These are phyloP conservation scores for Persicaria maculosa DNA, from an alignment of 148 eudicot species.

Conservation along the genomic window DNA sequence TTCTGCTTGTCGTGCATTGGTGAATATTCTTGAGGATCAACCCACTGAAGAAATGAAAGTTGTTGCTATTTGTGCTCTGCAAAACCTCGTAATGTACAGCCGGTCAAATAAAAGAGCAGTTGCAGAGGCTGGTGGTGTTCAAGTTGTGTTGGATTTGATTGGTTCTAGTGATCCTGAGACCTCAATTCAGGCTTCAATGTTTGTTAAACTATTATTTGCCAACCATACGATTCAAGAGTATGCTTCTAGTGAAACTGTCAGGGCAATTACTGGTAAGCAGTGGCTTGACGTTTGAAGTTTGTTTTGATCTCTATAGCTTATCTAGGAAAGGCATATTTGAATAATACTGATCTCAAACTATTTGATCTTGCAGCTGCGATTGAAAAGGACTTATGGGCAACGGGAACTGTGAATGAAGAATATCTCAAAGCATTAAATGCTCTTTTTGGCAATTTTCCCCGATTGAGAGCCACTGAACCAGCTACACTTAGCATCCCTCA, in stretches of 20 bases:
- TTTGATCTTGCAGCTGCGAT: slow-evolving; percentile 65
- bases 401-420: slow-evolving; percentile 85
- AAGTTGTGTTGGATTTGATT: slow-evolving; percentile 84
- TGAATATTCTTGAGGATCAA: slow-evolving; percentile 92
- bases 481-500: slow-evolving; percentile 98
- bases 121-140: slow-evolving; percentile 98
- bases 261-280: slow-evolving; percentile 89
- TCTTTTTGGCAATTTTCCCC: slow-evolving; percentile 90
- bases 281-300: neutral
- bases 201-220: slow-evolving; percentile 80
- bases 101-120: slow-evolving; percentile 96
- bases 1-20: slow-evolving; percentile 90
- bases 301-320: neutral
- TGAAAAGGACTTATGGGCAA: slow-evolving; percentile 95
- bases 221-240: slow-evolving; percentile 97
- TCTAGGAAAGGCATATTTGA: neutral
- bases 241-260: slow-evolving; percentile 97
- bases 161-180: slow-evolving; percentile 94
- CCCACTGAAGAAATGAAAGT: slow-evolving; percentile 99
- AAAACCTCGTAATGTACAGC: slow-evolving; percentile 90
- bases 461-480: slow-evolving; percentile 93
- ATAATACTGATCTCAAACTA: neutral
- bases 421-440: slow-evolving; percentile 88
- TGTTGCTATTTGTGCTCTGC: slow-evolving; percentile 91
- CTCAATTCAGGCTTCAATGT: slow-evolving; percentile 91